Base-by-base conservation (phyloP, 129 eudicot species). In the Escallonia herrerae region DNA sequence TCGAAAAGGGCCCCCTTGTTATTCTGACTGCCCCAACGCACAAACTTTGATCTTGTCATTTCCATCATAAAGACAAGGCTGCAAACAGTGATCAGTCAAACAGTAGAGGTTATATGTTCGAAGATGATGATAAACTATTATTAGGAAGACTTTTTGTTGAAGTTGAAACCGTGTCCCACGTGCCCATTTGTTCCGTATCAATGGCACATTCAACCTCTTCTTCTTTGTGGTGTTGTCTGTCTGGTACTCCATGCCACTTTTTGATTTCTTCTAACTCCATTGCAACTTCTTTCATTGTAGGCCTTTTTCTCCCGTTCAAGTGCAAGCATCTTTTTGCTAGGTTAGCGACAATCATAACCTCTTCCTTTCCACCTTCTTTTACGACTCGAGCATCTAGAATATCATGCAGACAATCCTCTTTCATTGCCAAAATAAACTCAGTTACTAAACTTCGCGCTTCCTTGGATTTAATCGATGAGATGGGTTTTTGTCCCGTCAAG, bases 271-370 rank as follows among this genome's bases (percentile, higher is more conserved):
- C 54, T n/a, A 49, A 49, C 9, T 49, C 54, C 11, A 11, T 49
- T 49, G 54, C 54, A 5, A 49, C 54, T 63, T 72, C 69, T 15
- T 50, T 72, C 76, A 72, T 74, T 10, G 73, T 74, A 41, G 78
- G 78, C 73, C 78, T 74, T 43, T 65, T 41, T 56, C 52, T 74
- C 5, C 78, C 73, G 42, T 66, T 49, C 78, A 66, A 60, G 66
- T 67, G 61, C 46, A 66, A 47, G 69, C 78, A 74, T 49, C 73
- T 66, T 40, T 64, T 47, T 8, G 73, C 72, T 50, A 74, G 59
- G 14, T 74, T 12, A 40, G 77, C 77, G 6, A 65, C 41, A 4
- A n/a, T 46, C 22, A 64, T 11, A 22, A 64, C 49, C 42, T 64
- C 65, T 64, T 72, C 76, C 9, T 13, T 63, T 48, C 5, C 44